phyloP scores from a whole-genome alignment of 73 alveolate species.

The Halteria grandinella region DNA sequence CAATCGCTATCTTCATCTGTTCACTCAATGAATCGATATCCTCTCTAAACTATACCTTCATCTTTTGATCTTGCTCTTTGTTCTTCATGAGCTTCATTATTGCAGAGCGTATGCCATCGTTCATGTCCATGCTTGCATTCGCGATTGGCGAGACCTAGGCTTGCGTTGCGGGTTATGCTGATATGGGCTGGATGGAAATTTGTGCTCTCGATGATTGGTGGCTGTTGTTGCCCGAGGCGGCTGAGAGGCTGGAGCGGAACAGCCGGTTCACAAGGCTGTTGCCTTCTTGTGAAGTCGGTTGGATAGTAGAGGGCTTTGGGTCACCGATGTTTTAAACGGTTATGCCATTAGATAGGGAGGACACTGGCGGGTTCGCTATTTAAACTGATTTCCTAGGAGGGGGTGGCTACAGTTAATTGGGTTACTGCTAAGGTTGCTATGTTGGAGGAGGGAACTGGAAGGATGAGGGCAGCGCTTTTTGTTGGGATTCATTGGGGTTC shows the following conservation, averaged over 20 bases:
- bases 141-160: neutral
- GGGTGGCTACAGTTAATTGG: neutral
- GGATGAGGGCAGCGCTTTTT: neutral
- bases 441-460: neutral
- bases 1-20: neutral
- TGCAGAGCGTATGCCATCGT: constrained; percentile 12
- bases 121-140: neutral
- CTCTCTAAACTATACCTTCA: constrained; percentile 33
- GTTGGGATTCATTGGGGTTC: neutral
- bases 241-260: no score
- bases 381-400: no score
- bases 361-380: neutral
- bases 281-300: no score
- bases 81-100: constrained; percentile 28
- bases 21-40: constrained; percentile 22
- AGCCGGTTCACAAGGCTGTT: no score
- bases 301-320: neutral
- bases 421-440: neutral
- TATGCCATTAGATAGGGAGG: neutral
- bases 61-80: constrained; percentile 44
- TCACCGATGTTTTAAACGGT: neutral
- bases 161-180: constrained; percentile 10
- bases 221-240: neutral
- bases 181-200: neutral
- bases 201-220: neutral